Conservation (phyloP, 352 stramenopile genomes). For the Globisporangium spinosum region DNA sequence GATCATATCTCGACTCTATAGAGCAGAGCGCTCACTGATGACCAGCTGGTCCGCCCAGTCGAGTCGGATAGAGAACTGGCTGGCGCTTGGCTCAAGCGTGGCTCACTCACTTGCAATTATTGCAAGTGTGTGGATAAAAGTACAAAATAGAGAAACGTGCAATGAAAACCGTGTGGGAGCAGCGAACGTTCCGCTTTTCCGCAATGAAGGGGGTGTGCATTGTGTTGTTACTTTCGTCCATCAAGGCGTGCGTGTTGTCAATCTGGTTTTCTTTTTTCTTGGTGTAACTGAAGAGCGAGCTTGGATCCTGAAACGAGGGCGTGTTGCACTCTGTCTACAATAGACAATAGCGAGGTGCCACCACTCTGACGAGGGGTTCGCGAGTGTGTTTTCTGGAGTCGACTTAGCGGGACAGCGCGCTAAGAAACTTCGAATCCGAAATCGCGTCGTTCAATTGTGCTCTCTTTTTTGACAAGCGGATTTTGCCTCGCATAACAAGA, state of each 20-base stretch:
- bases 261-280: background rate
- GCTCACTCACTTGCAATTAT: background rate
- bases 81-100: background rate
- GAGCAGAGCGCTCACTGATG: conserved; percentile 4
- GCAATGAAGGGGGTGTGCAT: too few relatives aligned
- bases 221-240: too few relatives aligned
- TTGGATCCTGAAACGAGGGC: too few relatives aligned
- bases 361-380: too few relatives aligned
- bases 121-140: background rate
- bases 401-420: too few relatives aligned
- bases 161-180: background rate
- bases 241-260: background rate
- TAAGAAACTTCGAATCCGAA: conserved; percentile 3
- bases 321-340: too few relatives aligned
- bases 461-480: background rate
- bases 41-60: background rate
- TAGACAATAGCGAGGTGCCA: too few relatives aligned
- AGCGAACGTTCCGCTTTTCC: conserved; percentile 1
- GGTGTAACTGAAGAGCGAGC: background rate
- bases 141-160: background rate
- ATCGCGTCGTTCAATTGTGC: background rate
- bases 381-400: too few relatives aligned
- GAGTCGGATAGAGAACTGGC: conserved; percentile 1
- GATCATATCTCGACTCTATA: background rate
- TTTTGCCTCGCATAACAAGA: background rate